Conservation (phyloP, 2,329 filamentous ascomycete genomes). For the Cladosporium sp. region DNA sequence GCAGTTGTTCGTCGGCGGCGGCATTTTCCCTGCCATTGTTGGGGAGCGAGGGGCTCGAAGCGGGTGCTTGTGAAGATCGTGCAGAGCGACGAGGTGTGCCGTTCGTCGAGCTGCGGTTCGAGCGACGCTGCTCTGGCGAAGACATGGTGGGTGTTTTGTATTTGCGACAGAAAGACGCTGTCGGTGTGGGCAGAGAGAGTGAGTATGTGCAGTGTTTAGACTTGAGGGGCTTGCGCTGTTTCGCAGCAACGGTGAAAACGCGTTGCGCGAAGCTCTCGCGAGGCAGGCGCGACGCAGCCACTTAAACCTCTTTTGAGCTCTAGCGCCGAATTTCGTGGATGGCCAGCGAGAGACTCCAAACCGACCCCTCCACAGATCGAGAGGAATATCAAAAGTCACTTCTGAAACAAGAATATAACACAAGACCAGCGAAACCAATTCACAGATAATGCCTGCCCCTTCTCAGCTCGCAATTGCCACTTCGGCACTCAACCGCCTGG, state of each 20-base stretch:
- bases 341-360: no score
- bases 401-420: no score
- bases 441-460: conserved; percentile 73
- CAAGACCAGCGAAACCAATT: not conserved
- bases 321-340: no score
- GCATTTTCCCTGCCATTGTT: conserved; percentile 17
- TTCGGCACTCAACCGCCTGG: conserved; percentile 71
- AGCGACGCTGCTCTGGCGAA: conserved; percentile 55
- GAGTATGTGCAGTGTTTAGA: conserved; percentile 10
- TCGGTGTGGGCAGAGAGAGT: no score
- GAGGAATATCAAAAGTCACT: no score
- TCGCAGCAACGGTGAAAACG: no score
- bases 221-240: not conserved
- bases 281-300: no score
- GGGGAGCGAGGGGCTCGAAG: conserved; percentile 33
- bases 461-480: conserved; percentile 75
- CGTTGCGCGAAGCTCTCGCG: not conserved
- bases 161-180: no score
- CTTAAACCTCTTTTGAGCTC: no score
- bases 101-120: conserved; percentile 49
- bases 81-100: conserved; percentile 46
- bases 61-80: conserved; percentile 52
- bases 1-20: conserved; percentile 36
- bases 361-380: no score
- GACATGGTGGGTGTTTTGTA: conserved; percentile 48